Evolutionary conservation across 1,284 basidiomycete species (phyloP).

Genomic region (Pisolithus thermaeus): DNA sequence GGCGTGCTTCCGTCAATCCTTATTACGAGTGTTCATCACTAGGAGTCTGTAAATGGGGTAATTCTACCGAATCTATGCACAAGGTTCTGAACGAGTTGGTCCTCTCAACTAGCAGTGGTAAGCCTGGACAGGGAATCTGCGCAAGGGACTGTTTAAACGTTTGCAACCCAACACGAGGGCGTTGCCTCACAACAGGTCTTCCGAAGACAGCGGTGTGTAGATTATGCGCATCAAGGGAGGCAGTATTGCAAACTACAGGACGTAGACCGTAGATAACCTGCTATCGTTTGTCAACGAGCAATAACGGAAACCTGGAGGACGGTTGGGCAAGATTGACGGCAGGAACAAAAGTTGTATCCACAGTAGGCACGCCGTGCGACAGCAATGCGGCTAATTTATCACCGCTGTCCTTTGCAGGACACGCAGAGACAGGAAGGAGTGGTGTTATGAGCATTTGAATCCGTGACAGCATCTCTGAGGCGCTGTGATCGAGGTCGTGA

Average conservation of each 20-base stretch:
- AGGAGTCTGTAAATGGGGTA: no score
- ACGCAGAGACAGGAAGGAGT: slow-evolving; percentile 33
- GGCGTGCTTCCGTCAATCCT: no score
- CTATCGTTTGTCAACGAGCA: slow-evolving; percentile 26
- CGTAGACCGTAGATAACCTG: slow-evolving; percentile 11
- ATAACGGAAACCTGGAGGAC: slow-evolving; percentile 40
- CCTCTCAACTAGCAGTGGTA: no score
- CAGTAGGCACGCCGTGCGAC: slow-evolving; percentile 37
- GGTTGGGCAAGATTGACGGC: slow-evolving; percentile 51
- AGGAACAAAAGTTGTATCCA: slow-evolving; percentile 42
- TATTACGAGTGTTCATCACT: no score
- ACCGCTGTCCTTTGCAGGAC: slow-evolving; percentile 12
- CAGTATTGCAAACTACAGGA: not conserved
- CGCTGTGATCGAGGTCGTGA: slow-evolving; percentile 15
- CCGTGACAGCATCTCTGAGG: slow-evolving; percentile 23
- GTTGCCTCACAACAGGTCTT: no score
- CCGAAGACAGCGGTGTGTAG: no score
- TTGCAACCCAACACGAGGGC: no score
- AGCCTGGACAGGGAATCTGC: no score
- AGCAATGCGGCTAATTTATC: slow-evolving; percentile 38
- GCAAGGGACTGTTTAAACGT: no score
- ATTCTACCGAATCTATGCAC: no score
- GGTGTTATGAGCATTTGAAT: slow-evolving; percentile 46
- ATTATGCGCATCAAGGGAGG: not conserved
- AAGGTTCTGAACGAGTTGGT: no score